Evolutionary conservation across 108 stramenopile species (phyloP).

Genomic region (Cylindrotheca fusiformis): DNA sequence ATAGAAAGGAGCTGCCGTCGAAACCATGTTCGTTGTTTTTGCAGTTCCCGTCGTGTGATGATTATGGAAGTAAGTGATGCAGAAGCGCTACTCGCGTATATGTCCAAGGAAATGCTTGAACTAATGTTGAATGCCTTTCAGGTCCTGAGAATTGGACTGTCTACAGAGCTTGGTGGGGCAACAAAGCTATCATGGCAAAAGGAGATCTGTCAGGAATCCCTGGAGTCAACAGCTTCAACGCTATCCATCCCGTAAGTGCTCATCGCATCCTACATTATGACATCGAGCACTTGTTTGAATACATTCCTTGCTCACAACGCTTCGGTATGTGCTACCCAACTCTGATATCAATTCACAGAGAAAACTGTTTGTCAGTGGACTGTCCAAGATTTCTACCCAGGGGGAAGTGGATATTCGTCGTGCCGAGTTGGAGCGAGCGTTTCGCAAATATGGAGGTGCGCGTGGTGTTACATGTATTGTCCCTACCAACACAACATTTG

Average conservation of each 20-base stretch:
- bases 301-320: neutral
- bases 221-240: constrained; percentile 62
- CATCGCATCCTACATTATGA: neutral
- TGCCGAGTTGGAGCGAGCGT: constrained; percentile 84
- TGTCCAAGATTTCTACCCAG: constrained; percentile 59
- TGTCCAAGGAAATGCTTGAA: neutral
- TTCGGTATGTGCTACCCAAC: neutral
- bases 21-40: constrained; percentile 44
- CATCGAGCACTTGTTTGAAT: neutral
- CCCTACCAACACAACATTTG: constrained; percentile 66
- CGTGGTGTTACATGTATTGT: constrained; percentile 65
- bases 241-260: constrained; percentile 55
- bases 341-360: constrained; percentile 21
- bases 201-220: constrained; percentile 43
- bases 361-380: constrained; percentile 68
- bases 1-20: constrained; percentile 53
- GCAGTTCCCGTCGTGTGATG: constrained; percentile 80
- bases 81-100: constrained; percentile 7
- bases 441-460: constrained; percentile 82
- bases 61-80: constrained; percentile 51
- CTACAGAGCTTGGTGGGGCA: constrained; percentile 85
- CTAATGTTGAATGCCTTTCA: neutral
- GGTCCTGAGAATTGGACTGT: constrained; percentile 74
- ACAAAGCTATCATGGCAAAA: constrained; percentile 57
- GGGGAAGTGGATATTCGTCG: constrained; percentile 76